A percentile compares a stretch with the other conserved stretches of the same genome.
These are phyloP conservation scores for Dryas integrifolia DNA, from an alignment of 331 rosid genomes.

Conservation along the genomic window DNA sequence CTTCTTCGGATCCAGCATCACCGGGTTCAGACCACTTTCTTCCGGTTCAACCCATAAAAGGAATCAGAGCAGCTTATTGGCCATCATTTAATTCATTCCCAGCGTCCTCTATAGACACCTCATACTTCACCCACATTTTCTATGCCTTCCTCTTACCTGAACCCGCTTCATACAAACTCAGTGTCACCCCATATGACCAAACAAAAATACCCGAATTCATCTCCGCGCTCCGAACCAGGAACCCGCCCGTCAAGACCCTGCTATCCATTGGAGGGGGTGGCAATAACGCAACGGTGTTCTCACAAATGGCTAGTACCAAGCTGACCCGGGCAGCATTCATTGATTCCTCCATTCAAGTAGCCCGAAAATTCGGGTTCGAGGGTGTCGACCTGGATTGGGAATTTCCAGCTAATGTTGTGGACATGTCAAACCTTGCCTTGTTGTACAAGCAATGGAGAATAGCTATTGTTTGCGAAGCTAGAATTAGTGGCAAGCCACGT, in stretches of 20 bases:
- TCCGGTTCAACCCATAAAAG: background rate
- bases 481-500: constrained; percentile 24
- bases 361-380: constrained; percentile 55
- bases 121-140: constrained; percentile 66
- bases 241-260: constrained; percentile 53
- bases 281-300: constrained; percentile 45
- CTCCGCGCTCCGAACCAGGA: constrained; percentile 28
- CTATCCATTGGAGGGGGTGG: constrained; percentile 72
- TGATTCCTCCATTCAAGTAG: constrained; percentile 52
- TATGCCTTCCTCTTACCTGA: constrained; percentile 63
- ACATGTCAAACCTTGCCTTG: constrained; percentile 63
- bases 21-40: too few species aligned
- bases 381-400: constrained; percentile 93
- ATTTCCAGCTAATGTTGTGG: constrained; percentile 42
- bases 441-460: constrained; percentile 46
- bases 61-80: constrained; percentile 77
- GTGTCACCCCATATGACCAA: constrained; percentile 31
- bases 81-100: constrained; percentile 44
- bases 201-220: constrained; percentile 41
- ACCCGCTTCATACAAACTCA: constrained; percentile 41
- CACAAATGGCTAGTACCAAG: constrained; percentile 41
- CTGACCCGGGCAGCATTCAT: constrained; percentile 49
- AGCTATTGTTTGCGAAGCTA: constrained; percentile 38
- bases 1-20: too few species aligned
- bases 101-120: constrained; percentile 51